Conservation (phyloP, 2,329 filamentous ascomycete species). For the Cercospora sesami region DNA sequence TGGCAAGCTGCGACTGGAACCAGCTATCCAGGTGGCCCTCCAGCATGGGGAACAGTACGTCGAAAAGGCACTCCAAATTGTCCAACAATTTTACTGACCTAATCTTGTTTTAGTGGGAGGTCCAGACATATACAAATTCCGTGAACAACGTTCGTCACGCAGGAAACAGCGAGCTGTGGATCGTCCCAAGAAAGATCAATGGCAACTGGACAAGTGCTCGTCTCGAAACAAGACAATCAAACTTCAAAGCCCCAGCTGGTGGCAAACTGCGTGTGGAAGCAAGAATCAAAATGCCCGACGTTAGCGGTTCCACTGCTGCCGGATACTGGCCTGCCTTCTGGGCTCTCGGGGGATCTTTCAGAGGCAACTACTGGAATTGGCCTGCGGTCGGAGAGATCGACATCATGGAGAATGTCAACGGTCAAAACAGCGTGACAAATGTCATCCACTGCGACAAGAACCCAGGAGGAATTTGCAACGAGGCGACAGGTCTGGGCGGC, state of each 20-base stretch:
- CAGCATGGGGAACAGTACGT: conserved; percentile 49
- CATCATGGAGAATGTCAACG: conserved; percentile 39
- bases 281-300: conserved; percentile 23
- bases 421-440: conserved; percentile 26
- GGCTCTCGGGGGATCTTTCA: conserved; percentile 27
- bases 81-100: not conserved
- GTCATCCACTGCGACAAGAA: conserved; percentile 36
- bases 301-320: conserved; percentile 21
- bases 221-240: conserved; percentile 26
- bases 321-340: conserved; percentile 34
- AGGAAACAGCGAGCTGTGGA: conserved; percentile 42
- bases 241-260: conserved; percentile 31
- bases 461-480: conserved; percentile 38
- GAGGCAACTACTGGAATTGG: conserved; percentile 32
- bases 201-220: conserved; percentile 29
- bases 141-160: conserved; percentile 47
- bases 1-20: conserved; percentile 52
- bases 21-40: conserved; percentile 47
- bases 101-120: conserved; percentile 39
- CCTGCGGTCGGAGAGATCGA: conserved; percentile 36
- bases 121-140: conserved; percentile 49
- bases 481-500: conserved; percentile 31
- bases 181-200: conserved; percentile 39
- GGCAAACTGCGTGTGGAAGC: conserved; percentile 32
- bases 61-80: not conserved